These are phyloP conservation scores for Corymbia calophylla DNA, from an alignment of 441 rosid species.

Conservation along the genomic window DNA sequence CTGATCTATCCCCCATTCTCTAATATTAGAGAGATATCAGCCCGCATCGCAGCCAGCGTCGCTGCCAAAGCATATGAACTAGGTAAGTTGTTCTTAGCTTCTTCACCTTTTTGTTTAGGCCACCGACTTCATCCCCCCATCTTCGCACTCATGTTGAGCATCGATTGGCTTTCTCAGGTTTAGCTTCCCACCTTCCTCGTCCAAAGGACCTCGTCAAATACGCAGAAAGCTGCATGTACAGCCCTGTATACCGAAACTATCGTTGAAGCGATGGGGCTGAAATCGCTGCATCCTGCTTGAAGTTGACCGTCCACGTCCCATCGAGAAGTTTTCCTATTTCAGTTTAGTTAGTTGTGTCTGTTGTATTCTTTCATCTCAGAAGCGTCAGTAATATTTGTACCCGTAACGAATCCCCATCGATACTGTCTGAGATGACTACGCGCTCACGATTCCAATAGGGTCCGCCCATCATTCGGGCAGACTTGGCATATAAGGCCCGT, in stretches of 20 bases:
- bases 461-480: neutral
- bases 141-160: neutral
- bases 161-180: conserved; percentile 29
- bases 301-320: neutral
- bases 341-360: neutral
- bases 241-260: conserved; percentile 67
- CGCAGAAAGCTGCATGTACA: conserved; percentile 97
- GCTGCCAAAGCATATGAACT: conserved; percentile 93
- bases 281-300: neutral
- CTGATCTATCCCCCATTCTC: conserved; percentile 89
- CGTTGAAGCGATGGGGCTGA: conserved; percentile 28
- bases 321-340: neutral
- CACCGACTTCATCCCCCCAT: neutral
- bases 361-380: neutral
- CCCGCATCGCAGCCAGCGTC: conserved; percentile 78
- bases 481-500: neutral
- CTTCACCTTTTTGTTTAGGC: neutral
- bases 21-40: conserved; percentile 86
- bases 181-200: conserved; percentile 88
- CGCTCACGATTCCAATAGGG: neutral
- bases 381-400: neutral
- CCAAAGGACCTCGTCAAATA: conserved; percentile 73
- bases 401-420: neutral
- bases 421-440: neutral
- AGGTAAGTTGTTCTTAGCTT: conserved; percentile 37